These are phyloP conservation scores for Kwoniella dendrophila DNA, from an alignment of 768 basidiomycete genomes.

Conservation along the genomic window DNA sequence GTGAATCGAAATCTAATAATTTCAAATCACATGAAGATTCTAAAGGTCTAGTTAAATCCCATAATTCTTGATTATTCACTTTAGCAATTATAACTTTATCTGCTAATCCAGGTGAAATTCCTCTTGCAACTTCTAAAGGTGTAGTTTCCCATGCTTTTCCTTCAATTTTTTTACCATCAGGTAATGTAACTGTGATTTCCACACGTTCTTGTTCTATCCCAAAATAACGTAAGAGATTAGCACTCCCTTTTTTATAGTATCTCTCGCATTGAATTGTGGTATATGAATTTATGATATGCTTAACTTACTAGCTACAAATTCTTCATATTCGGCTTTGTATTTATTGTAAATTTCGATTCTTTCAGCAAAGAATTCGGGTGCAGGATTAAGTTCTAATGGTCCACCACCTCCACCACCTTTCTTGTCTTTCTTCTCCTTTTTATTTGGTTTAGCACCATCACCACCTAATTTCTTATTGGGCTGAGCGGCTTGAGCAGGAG, in stretches of 20 bases:
- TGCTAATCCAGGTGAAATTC: slow-evolving; percentile 79
- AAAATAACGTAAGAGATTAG: slow-evolving; percentile 1
- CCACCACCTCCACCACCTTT: slow-evolving; percentile 37
- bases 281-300: too few species aligned
- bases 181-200: slow-evolving; percentile 79
- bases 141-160: slow-evolving; percentile 93
- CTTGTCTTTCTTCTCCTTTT: slow-evolving; percentile 54
- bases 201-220: slow-evolving; percentile 69
- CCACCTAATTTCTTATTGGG: slow-evolving; percentile 20
- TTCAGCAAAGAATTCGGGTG: slow-evolving; percentile 82
- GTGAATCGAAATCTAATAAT: slow-evolving; percentile 80
- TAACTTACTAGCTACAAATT: slow-evolving; percentile 70
- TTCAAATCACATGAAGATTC: slow-evolving; percentile 79
- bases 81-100: slow-evolving; percentile 92
- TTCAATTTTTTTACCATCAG: slow-evolving; percentile 79
- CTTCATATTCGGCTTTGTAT: slow-evolving; percentile 80
- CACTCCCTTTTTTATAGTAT: too few species aligned
- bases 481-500: slow-evolving; percentile 24
- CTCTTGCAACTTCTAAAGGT: slow-evolving; percentile 87
- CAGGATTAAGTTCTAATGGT: slow-evolving; percentile 60
- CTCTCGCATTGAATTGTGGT: too few species aligned
- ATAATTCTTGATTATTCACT: slow-evolving; percentile 67
- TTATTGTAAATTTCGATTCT: slow-evolving; percentile 87
- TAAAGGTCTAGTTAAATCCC: slow-evolving; percentile 95
- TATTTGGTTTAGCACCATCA: slow-evolving; percentile 35